phyloP scores from a whole-genome alignment of 768 basidiomycete species.

The Astraeus odoratus region DNA sequence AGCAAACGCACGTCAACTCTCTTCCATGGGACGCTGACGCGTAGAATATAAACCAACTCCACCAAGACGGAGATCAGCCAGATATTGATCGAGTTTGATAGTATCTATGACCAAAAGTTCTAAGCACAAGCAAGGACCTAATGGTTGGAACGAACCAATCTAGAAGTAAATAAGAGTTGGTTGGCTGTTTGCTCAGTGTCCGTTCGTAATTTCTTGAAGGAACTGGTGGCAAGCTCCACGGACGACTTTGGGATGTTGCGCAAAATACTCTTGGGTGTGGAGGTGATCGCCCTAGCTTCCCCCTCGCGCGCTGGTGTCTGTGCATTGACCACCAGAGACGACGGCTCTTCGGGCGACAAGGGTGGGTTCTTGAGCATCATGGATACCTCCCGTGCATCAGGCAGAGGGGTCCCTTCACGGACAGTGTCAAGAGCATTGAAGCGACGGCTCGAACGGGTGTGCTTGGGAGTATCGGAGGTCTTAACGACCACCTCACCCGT shows the following conservation, averaged over 20 bases:
- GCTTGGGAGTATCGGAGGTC: constrained; percentile 11
- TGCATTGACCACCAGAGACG: background rate
- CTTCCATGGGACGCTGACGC: constrained; percentile 48
- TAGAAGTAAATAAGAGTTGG: constrained; percentile 16
- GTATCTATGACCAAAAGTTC: constrained; percentile 33
- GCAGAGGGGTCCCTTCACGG: constrained; percentile 42
- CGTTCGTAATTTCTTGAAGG: constrained; percentile 16
- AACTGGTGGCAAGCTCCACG: constrained; percentile 14
- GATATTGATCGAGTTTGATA: constrained; percentile 62
- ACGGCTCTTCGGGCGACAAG: constrained; percentile 28
- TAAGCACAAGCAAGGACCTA: background rate
- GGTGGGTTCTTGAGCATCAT: constrained; percentile 41
- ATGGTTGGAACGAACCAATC: constrained; percentile 18
- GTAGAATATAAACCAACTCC: constrained; percentile 50
- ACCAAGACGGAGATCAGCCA: constrained; percentile 46
- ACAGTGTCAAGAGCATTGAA: constrained; percentile 13
- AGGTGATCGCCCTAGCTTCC: constrained; percentile 9
- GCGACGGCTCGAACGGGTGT: constrained; percentile 18
- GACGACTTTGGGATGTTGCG: constrained; percentile 17
- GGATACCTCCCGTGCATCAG: constrained; percentile 46
- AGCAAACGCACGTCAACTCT: constrained; percentile 26
- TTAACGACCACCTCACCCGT: constrained; percentile 11
- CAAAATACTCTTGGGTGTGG: constrained; percentile 23
- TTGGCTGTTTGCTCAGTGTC: constrained; percentile 14
- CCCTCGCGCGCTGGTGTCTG: constrained; percentile 12